Conservation (phyloP, 2,329 filamentous ascomycete species). For the Fusarium agapanthi region DNA sequence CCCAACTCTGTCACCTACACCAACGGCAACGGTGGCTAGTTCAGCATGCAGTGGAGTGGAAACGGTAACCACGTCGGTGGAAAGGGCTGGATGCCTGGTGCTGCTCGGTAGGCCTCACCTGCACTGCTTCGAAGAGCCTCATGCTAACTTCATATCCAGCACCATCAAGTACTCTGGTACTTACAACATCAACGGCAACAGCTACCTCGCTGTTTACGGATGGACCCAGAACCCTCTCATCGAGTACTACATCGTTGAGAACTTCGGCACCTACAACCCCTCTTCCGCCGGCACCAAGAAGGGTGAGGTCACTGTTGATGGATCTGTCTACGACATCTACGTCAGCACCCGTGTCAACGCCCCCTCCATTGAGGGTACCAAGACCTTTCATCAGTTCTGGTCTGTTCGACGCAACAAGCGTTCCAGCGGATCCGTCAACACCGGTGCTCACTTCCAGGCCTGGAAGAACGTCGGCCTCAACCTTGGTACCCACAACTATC, state of each 20-base stretch:
- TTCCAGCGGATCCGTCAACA: conserved; percentile 59
- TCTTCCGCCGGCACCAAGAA: conserved; percentile 44
- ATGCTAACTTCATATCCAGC: conserved; percentile 7
- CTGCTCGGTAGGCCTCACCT: conserved; percentile 42
- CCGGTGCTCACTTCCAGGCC: conserved; percentile 61
- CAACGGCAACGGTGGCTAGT: conserved; percentile 54
- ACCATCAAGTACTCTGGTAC: conserved; percentile 43
- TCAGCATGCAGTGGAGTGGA: conserved; percentile 55
- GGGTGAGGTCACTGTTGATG: conserved; percentile 50
- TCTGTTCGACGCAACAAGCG: conserved; percentile 60
- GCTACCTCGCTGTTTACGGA: conserved; percentile 51
- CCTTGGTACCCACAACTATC: conserved; percentile 60
- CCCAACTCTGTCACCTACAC: conserved; percentile 55
- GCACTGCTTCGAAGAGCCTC: not conserved
- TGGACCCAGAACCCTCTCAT: conserved; percentile 51
- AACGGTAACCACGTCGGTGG: conserved; percentile 41
- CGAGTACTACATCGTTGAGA: conserved; percentile 53
- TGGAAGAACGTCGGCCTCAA: conserved; percentile 59
- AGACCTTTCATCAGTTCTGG: conserved; percentile 63
- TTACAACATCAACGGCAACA: conserved; percentile 48
- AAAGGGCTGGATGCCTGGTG: conserved; percentile 39
- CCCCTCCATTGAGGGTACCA: conserved; percentile 59
- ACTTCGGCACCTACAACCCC: conserved; percentile 47
- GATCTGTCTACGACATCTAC: conserved; percentile 50
- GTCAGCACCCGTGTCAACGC: conserved; percentile 50